Evolutionary conservation across 768 basidiomycete species (phyloP), one percentile per base, ranked within the genome.

Genomic region (Megacollybia marginata): DNA sequence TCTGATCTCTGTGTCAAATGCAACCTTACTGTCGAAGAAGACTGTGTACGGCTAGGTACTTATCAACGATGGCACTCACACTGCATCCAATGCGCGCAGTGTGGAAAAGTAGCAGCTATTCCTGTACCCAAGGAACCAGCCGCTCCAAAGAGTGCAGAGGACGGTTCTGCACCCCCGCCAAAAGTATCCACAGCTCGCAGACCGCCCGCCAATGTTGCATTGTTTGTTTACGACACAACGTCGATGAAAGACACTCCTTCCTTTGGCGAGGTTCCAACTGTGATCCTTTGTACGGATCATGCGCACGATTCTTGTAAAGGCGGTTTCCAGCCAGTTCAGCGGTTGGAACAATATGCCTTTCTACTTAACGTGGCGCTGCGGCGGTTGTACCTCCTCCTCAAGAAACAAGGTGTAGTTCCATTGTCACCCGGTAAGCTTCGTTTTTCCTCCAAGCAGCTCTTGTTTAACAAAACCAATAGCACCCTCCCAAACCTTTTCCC

Each of bases 341-440:
- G 95, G 50, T 69, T 99, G 55, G 96, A 99, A 71, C 96, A 99
- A 63, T 99, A 96, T 65, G 91, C 96, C 2, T 99, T 94, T 74
- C 69, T 99, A 50, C 72, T 99, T 47, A 97, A 97, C 61, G 96
- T 98, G 19, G 96, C 95, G 16, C 73, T 99, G 49, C 76, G 94
- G 56, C 79, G 95, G 59, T 72, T 99, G 48, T 98, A 93, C 66
- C 77, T 90, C 31, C 76, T 89, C 34, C 69, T 91, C 59, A 89
- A 88, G 73, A 88, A 88, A 68, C 82, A 89, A 58, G 93, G 93
- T 10, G 89, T 92, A 34, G 88, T 95, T 19, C 84, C 90, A n/a
- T 68, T 86, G 47, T 81, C 86, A 5, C 83, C 88, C 49, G 78
- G 89, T 91, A 68, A 57, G 67, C 44, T 55, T 34, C 15, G 52